Evolutionary conservation across 306 rosid species (phyloP).

Genomic region (Cicer pinnatifidum): DNA sequence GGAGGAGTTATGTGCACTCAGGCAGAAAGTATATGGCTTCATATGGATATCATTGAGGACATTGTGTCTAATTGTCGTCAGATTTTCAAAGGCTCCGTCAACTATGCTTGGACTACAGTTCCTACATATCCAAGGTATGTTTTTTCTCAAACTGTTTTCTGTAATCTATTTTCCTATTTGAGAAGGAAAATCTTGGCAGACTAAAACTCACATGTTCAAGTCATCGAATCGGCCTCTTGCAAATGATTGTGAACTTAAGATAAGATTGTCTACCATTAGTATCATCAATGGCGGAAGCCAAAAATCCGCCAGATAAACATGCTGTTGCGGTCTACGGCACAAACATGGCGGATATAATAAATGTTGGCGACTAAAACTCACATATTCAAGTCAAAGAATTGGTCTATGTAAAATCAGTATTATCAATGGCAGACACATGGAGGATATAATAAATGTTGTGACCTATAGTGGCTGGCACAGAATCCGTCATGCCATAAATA

Average conservation of each 20-base stretch:
- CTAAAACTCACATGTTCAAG: slow-evolving; percentile 1
- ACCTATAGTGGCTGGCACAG: neutral
- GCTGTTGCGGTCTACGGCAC: neutral
- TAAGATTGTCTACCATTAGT: neutral
- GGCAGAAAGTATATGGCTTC: slow-evolving; percentile 99
- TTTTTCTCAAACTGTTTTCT: neutral
- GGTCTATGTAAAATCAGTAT: no score
- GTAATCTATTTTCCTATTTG: neutral
- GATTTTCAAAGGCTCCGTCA: slow-evolving; percentile 92
- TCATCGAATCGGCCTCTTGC: neutral
- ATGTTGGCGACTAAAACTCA: no score
- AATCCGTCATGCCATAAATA: neutral
- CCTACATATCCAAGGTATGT: slow-evolving; percentile 95
- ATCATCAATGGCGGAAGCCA: neutral
- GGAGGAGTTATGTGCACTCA: slow-evolving; percentile 98
- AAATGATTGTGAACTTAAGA: neutral
- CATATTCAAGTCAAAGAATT: no score
- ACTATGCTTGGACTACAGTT: slow-evolving; percentile 99
- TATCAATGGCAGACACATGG: neutral
- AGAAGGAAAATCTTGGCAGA: neutral
- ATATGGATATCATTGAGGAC: slow-evolving; percentile 92
- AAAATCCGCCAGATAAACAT: neutral
- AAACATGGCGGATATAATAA: neutral
- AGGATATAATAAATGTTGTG: neutral
- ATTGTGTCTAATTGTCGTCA: slow-evolving; percentile 82